Conservation (phyloP, 1,284 basidiomycete species). For the Leucoagaricus sp. region DNA sequence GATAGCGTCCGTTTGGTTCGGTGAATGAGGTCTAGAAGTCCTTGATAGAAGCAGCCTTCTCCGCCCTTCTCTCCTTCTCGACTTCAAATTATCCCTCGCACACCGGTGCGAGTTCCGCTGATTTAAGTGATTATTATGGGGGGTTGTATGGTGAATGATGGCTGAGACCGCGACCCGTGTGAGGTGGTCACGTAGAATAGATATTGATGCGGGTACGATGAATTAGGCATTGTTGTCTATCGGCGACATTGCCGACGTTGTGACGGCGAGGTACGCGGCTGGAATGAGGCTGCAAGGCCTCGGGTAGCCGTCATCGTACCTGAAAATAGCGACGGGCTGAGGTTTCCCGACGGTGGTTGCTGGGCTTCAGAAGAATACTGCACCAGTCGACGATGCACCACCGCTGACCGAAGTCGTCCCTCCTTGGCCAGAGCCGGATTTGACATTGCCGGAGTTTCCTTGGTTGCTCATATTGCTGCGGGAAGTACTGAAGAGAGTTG, state of each 20-base stretch:
- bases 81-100: constrained; percentile 8
- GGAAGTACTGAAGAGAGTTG: constrained; percentile 12
- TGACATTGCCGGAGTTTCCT: constrained; percentile 38
- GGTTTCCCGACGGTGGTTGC: constrained; percentile 16
- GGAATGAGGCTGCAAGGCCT: background rate
- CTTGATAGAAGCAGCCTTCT: constrained; percentile 15
- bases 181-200: constrained; percentile 1
- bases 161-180: background rate
- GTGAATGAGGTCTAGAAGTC: constrained; percentile 22
- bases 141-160: constrained; percentile 4
- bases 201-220: constrained; percentile 4
- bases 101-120: constrained; percentile 1
- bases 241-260: background rate
- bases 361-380: constrained; percentile 48
- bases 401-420: constrained; percentile 44
- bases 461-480: constrained; percentile 41
- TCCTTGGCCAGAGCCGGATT: constrained; percentile 33
- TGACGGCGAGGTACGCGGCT: background rate
- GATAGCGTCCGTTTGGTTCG: constrained; percentile 14
- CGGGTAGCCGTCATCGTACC: background rate
- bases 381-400: constrained; percentile 42
- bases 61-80: constrained; percentile 14
- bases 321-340: background rate
- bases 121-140: constrained; percentile 5
- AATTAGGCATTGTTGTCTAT: background rate